Conservation (phyloP, 2,329 filamentous ascomycete genomes). For the Fusarium irregulare region DNA sequence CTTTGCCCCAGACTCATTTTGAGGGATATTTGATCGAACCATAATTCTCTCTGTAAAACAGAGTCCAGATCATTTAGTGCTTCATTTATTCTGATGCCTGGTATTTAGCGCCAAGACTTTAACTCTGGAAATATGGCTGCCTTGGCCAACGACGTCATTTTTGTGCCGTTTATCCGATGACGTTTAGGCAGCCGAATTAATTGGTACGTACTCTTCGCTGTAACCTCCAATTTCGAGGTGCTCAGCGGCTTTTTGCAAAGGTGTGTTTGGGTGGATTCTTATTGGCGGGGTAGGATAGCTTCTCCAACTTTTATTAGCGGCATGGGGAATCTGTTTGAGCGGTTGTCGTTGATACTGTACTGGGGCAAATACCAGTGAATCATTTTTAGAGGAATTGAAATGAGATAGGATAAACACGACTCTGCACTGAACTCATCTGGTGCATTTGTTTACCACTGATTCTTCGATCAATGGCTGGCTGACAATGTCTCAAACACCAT, state of each 20-base stretch:
- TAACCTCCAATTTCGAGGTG: conserved; percentile 21
- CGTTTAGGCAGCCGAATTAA: conserved; percentile 36
- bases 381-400: neutral
- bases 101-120: neutral
- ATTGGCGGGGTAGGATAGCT: conserved; percentile 1
- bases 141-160: conserved; percentile 28
- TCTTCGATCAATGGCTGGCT: neutral
- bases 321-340: conserved; percentile 11
- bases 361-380: neutral
- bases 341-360: neutral
- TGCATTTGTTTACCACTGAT: neutral
- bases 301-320: neutral
- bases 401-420: neutral
- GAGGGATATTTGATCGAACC: conserved; percentile 13
- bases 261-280: neutral
- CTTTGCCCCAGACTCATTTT: neutral
- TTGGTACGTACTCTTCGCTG: neutral
- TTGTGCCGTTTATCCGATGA: conserved; percentile 31
- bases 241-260: conserved; percentile 20
- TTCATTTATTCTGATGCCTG: conserved; percentile 25
- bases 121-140: conserved; percentile 16
- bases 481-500: neutral
- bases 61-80: neutral
- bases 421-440: neutral
- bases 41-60: no score